Conservation (phyloP, 2,329 filamentous ascomycete species). For the Aureobasidium pullulans region DNA sequence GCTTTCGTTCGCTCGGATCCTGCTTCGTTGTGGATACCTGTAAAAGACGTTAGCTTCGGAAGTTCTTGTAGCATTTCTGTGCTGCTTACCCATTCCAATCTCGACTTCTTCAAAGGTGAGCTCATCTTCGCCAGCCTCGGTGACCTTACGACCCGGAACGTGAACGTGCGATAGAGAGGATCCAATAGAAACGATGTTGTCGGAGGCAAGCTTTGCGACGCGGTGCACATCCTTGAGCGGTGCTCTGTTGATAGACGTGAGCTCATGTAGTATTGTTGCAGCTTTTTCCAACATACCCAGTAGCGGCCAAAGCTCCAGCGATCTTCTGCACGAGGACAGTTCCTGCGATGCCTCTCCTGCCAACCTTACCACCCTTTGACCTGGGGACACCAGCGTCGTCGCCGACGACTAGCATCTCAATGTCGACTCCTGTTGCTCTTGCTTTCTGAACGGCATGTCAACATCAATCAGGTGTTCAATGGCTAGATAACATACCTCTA, state of each 20-base stretch:
- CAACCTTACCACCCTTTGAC: slow-evolving; percentile 79
- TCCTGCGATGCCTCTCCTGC: slow-evolving; percentile 81
- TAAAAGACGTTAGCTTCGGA: background rate
- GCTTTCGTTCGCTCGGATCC: slow-evolving; percentile 35
- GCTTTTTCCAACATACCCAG: slow-evolving; percentile 42
- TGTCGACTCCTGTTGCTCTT: slow-evolving; percentile 64
- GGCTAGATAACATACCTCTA: background rate
- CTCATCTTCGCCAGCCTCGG: slow-evolving; percentile 49
- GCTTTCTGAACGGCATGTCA: slow-evolving; percentile 58
- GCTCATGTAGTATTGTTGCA: background rate
- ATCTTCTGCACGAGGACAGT: slow-evolving; percentile 91
- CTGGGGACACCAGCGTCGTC: slow-evolving; percentile 89
- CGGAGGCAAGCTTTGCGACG: slow-evolving; percentile 62
- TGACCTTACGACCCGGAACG: slow-evolving; percentile 65
- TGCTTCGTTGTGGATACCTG: slow-evolving; percentile 54
- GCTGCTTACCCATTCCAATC: slow-evolving; percentile 55
- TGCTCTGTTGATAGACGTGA: slow-evolving; percentile 24
- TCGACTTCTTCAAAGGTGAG: slow-evolving; percentile 55
- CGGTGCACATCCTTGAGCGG: slow-evolving; percentile 62
- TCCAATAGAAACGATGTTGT: slow-evolving; percentile 77
- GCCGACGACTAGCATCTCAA: slow-evolving; percentile 85
- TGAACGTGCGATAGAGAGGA: slow-evolving; percentile 87
- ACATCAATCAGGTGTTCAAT: slow-evolving; percentile 39
- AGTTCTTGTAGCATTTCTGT: background rate
- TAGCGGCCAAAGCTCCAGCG: slow-evolving; percentile 71